Evolutionary conservation across 208 protist genomes (phyloP), one percentile per base, ranked within the genome.

Genomic region (Strigomonas galati): DNA sequence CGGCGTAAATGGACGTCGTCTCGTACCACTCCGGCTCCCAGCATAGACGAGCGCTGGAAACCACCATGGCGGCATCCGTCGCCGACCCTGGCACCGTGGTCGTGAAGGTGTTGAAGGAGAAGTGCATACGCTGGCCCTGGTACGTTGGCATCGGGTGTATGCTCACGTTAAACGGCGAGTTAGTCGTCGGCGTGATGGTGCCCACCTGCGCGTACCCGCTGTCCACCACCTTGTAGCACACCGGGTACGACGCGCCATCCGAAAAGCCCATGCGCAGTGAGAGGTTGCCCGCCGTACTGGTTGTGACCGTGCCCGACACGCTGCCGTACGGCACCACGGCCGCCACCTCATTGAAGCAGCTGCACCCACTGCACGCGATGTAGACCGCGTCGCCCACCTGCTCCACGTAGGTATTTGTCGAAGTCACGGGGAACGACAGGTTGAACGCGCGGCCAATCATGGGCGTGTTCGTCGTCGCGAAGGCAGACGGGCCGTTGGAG

Each of bases 381-480:
- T 81, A 89, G 56, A 76, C 76, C 14, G 67, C 66, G 61, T 94
- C 91, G 0, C 72, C 80, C 10, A 31, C 52, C 35, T 79, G 69
- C 21, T 65, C 51, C 19, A 24, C 37, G 69, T 81, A 88, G 26
- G 67, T 49, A 59, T 66, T 51, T 12, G 72, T 64, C 17, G 56
- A 55, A 0, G 44, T 49, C 31, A 62, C 44, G 14, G 71, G 52
- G 64, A 94, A 81, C 10, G 62, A 73, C 37, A 94, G 56, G 24
- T 77, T 75, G 21, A 82, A 91, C 9, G 91, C 80, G 31, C 91
- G 87, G 19, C 84, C 84, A 12, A 61, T 65, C 88, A 96, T 96
- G 28, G 86, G 86, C n/a, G 71, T 85, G 73, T 96, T 96, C 65
- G 75, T 92, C 15, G 84, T 80, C 19, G 65, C 14, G 24, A 85